Evolutionary conservation across 2,329 filamentous ascomycete genomes (phyloP), one percentile per base, ranked within the genome.

Genomic region (Coniochaeta sp.): DNA sequence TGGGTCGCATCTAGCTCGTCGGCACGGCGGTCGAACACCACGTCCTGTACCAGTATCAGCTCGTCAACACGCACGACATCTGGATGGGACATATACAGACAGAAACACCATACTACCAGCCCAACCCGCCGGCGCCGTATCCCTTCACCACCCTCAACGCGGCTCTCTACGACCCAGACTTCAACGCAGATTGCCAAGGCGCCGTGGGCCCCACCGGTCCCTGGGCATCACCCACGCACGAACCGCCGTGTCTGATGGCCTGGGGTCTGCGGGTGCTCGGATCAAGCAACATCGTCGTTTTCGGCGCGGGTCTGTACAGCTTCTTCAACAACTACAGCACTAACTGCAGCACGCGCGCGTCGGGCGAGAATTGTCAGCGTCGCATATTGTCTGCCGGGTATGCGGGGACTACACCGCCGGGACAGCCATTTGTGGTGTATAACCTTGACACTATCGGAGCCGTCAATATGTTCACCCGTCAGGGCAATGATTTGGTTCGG

Each of bases 91-190:
- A 85, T 66, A 81, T 86, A 56, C 88, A 91, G 69, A 86, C 87
- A 57, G 88, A 90, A 71, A 86, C 87, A 5, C 83, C 88, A 0
- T 91, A 91, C 73, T 89, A 83, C 72, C 88, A 90, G 70, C 84
- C 86, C 26, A 84, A 81, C 67, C 87, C 88, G 0, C 73, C 74
- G 19, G 84, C 86, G 0, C 78, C 79, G 0, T 74, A 74, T 8
- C 87, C 85, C 0, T 89, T 88, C 71, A 70, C 74, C 0, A 64
- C 73, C 0, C 73, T 76, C 31, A 64, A 67, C 58, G 58, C 67
- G 1, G 68, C 69, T 5, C 71, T 79, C 55, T 68, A 73, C 57
- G 81, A 85, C 61, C 81, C 81, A 0, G 74, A 75, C 71, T 89
- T 80, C 77, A 81, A 74, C 19, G 62, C 65, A 0, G 68, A 74